Evolutionary conservation across 2,329 filamentous ascomycete species (phyloP), one percentile per base, ranked within the genome.

Genomic region (Neopestalotiopsis sp.): DNA sequence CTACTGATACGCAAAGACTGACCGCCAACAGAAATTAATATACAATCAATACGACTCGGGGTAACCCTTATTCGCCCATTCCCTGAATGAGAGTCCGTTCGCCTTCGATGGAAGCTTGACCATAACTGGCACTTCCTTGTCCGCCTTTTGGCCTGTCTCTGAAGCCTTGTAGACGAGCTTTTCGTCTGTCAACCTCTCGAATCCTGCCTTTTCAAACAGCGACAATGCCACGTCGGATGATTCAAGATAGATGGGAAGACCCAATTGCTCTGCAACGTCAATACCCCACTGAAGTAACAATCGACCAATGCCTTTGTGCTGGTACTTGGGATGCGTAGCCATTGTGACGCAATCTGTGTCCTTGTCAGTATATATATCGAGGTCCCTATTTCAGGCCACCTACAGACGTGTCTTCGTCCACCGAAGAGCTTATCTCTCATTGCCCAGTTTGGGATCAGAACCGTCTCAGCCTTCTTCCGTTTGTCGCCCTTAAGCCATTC

Each of bases 391-490:
- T 7, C 10, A 57, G 34, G 4, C 20, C 32, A 74, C 74, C 72
- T 59, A 76, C 73, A 75, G 24, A 76, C 66, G 58, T 76, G 72
- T 61, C 62, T 71, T 5, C 65, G 69, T 30, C 74, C 71, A 9
- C 73, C 73, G 61, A 76, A 74, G 1, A 76, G 64, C 64, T 74
- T 67, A 4, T 77, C 75, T 63, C 75, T 72, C 61, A 73, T 69
- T 62, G 75, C 68, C 72, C 72, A 76, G 61, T 74, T 70, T 1
- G 71, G 62, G 3, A 69, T 62, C 5, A 76, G 32, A 17, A 75
- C 65, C 7, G 13, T 68, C n/a, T 76, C 71, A 17, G 72, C 72
- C 38, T 66, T 73, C 62, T 72, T 70, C 0, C 67, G 69, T 10
- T 73, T 70, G 30, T 74, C 67, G 4, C 73, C 73, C 13, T 74